Evolutionary conservation across 73 alveolate genomes (phyloP), one percentile per base, ranked within the genome.

Genomic region (Blepharisma stoltei): DNA sequence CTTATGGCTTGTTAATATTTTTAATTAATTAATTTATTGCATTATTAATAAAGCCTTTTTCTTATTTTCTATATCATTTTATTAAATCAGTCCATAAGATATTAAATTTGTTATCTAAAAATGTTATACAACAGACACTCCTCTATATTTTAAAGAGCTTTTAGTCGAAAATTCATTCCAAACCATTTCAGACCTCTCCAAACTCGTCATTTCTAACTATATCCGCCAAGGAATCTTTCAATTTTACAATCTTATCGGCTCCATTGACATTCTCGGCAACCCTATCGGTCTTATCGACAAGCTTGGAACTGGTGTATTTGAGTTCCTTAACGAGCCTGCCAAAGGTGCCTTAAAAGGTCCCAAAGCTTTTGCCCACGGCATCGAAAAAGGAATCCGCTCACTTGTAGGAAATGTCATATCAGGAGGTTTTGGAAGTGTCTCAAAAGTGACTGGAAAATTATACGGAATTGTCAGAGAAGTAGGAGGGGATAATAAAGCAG

Each of bases 241-340:
- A 79, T 77, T 89, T 54, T 91, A 91, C 54, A 94, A 94, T 76
- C 76, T 94, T 5, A 14, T 94, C 8, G 98, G 98, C 7, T 68
- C 91, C 53, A 67, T 88, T 37, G 97, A 94, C 81, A 71, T 94
- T 7, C 71, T 94, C 20, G 98, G 98, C 9, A 94, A 94, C 76
- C 98, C 98, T 50, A 96, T 94, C 8, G 93, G 96, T 55, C 84
- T 94, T 43, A 84, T 94, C 0, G 94, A 92, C 80, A 91, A 91
- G 75, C 85, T 94, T 0, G 98, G 98, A 14, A 91, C 96, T 5
- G 98, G 98, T 7, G 94, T 94, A 9, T 89, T 91, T 78, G 98
- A 91, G 82, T 89, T 94, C 84, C 85, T 91, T 54, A 94, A 89
- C 81, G 98, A 88, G 55, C 98, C 98, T 3, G 82, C 92, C 55